Evolutionary conservation across 2,329 filamentous ascomycete species (phyloP).

Genomic region (Paracoccidioides lutzii): DNA sequence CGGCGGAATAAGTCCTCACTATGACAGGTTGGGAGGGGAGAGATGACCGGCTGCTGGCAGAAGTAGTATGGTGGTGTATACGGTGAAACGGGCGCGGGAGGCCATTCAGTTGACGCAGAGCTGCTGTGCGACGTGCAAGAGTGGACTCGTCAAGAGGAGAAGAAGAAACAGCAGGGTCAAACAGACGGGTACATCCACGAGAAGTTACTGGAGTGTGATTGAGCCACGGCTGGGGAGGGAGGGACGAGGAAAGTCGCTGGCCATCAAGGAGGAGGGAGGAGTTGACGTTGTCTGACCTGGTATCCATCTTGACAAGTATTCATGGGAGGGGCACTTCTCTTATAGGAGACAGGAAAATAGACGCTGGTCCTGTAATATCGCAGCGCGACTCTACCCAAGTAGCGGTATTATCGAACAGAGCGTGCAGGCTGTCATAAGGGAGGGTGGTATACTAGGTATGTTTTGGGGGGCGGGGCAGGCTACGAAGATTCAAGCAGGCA

Average conservation of each 20-base stretch:
- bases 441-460: not conserved
- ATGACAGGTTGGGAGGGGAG: conserved; percentile 32
- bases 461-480: not conserved
- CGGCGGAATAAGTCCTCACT: conserved; percentile 30
- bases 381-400: not conserved
- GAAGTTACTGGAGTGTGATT: conserved; percentile 18
- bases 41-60: conserved; percentile 15
- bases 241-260: conserved; percentile 19
- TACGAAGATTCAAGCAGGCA: conserved; percentile 2
- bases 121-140: conserved; percentile 20
- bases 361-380: conserved; percentile 3
- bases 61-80: conserved; percentile 16
- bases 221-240: conserved; percentile 21
- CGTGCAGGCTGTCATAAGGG: conserved; percentile 2
- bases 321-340: not conserved
- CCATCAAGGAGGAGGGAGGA: conserved; percentile 16
- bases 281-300: conserved; percentile 17
- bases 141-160: conserved; percentile 18
- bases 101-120: conserved; percentile 23
- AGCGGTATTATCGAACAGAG: not conserved
- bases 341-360: not conserved
- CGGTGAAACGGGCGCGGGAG: conserved; percentile 16
- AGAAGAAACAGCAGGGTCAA: conserved; percentile 11
- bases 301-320: conserved; percentile 20
- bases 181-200: conserved; percentile 15